Evolutionary conservation across 169 alveolate genomes (phyloP).

Genomic region (Cryptosporidium canis): DNA sequence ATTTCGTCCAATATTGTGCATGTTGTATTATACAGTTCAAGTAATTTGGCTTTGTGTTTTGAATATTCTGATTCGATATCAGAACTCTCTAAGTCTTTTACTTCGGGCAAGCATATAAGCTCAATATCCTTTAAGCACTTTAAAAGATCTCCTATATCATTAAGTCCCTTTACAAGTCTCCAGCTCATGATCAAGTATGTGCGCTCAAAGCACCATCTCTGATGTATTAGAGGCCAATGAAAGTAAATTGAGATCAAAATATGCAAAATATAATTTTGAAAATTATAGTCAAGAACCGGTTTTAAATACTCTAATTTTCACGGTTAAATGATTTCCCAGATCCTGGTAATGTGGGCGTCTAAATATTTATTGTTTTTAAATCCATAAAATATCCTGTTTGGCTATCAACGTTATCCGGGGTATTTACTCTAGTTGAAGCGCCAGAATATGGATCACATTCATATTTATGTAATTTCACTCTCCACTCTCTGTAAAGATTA

Average conservation of each 20-base stretch:
- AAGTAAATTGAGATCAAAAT: not conserved
- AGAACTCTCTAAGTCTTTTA: not conserved
- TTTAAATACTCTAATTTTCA: too few relatives aligned
- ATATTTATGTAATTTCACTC: slow-evolving; percentile 77
- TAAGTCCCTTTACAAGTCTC: not conserved
- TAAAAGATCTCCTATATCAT: slow-evolving; percentile 26
- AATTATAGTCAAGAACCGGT: too few relatives aligned
- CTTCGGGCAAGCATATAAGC: not conserved
- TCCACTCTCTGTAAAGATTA: slow-evolving; percentile 77
- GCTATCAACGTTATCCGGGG: not conserved
- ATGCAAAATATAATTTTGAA: not conserved
- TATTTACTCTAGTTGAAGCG: slow-evolving; percentile 59
- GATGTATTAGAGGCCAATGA: not conserved
- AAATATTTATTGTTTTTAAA: slow-evolving; percentile 12
- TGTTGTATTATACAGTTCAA: slow-evolving; percentile 27
- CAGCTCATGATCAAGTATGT: not conserved
- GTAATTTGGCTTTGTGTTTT: slow-evolving; percentile 14
- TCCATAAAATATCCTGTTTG: not conserved
- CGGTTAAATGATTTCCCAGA: too few relatives aligned
- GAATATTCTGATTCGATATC: slow-evolving; percentile 2
- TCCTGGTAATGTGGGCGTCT: not conserved
- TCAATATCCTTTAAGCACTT: slow-evolving; percentile 2
- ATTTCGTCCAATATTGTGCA: not conserved
- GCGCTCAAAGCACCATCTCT: too few relatives aligned
- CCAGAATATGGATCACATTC: slow-evolving; percentile 68